Percentiles rank a stretch among this genome's conserved stretches.
phyloP scores from a whole-genome alignment of 2,329 filamentous ascomycete species.

The Pseudopyrenochaeta lycopersici region DNA sequence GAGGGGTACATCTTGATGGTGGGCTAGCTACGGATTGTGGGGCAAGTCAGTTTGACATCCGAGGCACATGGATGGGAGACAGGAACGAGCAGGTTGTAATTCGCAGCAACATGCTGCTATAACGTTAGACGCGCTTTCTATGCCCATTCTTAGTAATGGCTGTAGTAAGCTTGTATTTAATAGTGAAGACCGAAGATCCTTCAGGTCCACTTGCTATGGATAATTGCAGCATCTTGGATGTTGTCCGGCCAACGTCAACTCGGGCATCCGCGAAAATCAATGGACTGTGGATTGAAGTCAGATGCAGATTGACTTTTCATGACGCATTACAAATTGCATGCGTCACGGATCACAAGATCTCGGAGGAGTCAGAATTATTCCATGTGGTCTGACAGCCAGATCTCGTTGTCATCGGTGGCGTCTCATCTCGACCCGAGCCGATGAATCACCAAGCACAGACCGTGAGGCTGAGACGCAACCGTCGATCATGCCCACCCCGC shows the following conservation, averaged over 20 bases:
- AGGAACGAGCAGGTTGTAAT: not conserved
- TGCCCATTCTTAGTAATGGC: not conserved
- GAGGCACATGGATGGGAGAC: constrained; percentile 18
- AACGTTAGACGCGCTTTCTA: too few relatives aligned
- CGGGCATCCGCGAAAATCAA: too few relatives aligned
- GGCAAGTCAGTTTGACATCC: constrained; percentile 14
- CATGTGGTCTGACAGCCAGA: not conserved
- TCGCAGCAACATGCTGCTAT: too few relatives aligned
- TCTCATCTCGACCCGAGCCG: constrained; percentile 17
- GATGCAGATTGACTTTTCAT: too few relatives aligned
- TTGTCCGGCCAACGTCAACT: too few relatives aligned
- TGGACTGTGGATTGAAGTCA: too few relatives aligned
- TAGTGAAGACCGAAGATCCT: too few relatives aligned
- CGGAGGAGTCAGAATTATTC: not conserved
- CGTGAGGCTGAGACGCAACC: constrained; percentile 19
- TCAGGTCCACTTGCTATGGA: too few relatives aligned
- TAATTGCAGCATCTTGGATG: too few relatives aligned
- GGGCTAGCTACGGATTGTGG: constrained; percentile 11
- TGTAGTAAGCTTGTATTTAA: too few relatives aligned
- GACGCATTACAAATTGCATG: not conserved
- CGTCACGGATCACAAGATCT: not conserved
- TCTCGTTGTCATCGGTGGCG: constrained; percentile 5
- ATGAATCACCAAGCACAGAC: constrained; percentile 18
- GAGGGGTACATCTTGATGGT: constrained; percentile 18
- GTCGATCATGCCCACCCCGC: constrained; percentile 21